A percentile compares a stretch with the other conserved stretches of the same genome.
Evolutionary conservation across 1,284 basidiomycete genomes (phyloP).

Genomic region (Cystobasidium slooffiae): DNA sequence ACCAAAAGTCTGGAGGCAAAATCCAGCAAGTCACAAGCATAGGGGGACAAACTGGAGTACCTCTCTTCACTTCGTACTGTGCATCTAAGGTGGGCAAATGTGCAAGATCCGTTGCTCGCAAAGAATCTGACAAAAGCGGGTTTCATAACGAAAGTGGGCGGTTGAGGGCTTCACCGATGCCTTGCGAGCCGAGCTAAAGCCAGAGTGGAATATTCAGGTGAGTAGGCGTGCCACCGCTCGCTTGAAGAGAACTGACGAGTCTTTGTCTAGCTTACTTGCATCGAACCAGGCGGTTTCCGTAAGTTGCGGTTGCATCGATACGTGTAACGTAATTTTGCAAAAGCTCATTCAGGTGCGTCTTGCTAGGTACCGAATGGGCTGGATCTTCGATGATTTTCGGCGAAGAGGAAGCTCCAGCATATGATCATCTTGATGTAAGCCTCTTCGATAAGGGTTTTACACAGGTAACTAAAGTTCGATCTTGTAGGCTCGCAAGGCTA

Average conservation of each 20-base stretch:
- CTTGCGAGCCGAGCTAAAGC: conserved; percentile 46
- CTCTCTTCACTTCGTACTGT: conserved; percentile 45
- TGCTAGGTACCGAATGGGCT: conserved; percentile 46
- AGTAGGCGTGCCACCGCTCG: no score
- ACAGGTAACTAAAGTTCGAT: not conserved
- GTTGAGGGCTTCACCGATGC: conserved; percentile 50
- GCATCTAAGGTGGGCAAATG: conserved; percentile 33
- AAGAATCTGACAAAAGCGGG: not conserved
- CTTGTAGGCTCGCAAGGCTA: conserved; percentile 17
- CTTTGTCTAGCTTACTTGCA: conserved; percentile 43
- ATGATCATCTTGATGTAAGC: conserved; percentile 44
- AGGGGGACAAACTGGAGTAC: conserved; percentile 43
- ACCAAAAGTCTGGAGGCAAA: conserved; percentile 42
- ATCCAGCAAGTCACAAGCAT: conserved; percentile 49
- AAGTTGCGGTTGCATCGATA: not conserved
- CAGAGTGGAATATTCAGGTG: conserved; percentile 47
- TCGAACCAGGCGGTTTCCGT: conserved; percentile 47
- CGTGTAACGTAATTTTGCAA: not conserved
- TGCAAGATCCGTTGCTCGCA: not conserved
- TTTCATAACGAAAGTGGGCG: conserved; percentile 28
- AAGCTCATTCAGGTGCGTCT: not conserved
- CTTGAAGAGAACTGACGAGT: not conserved
- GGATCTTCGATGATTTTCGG: conserved; percentile 46
- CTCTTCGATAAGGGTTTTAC: no score
- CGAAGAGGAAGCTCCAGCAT: conserved; percentile 39